Base-by-base conservation (phyloP, 495 filamentous ascomycete species). In the Aspergillus asperescens region DNA sequence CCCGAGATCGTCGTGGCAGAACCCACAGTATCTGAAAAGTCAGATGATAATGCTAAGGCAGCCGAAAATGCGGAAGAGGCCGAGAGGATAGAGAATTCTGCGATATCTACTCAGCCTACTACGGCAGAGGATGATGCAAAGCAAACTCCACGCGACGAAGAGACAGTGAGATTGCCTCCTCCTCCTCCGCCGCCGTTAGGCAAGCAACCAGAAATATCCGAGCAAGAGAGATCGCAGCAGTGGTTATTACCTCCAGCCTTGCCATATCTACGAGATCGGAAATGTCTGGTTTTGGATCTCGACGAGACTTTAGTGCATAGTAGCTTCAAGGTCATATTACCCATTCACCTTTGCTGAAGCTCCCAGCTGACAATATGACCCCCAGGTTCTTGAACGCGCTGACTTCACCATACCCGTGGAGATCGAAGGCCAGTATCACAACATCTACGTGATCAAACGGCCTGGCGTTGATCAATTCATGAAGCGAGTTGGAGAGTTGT, bases 391-490 rank as follows among this genome's bases (percentile, higher is more conserved):
- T 38, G 89, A 97, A 58, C 92, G 96, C 74, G 94, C 93, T 38
- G 93, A 99, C 73, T 96, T 99, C 62, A 99, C 94, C 10, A 97
- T 99, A 65, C 93, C 93, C 1, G 94, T 99, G 27, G 93, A 99
- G 65, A 99, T 99, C 52, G 93, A 99, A 69, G 93, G 93, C 13
- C 93, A 96, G 65, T 96, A 90, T 64, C 93, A 99, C 69, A 99
- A 99, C 59, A 95, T 99, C 12, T 99, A 99, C 66, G 93, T 99
- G 43, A 97, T 97, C 66, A 99, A 99, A 70, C 83, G 93, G 49
- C 93, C 93, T 19, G 93, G 93, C 23, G 93, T 97, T 13, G 93
- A 99, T 64, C 83, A 92, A 55, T 99, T 99, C 69, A 95, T 99
- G 90, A 99, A 97, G 71, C 79, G 93, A 25, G 90, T 99, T 27